Base-by-base conservation (phyloP, 371 early-diverging fungal genomes). In the Mortierella sp. region DNA sequence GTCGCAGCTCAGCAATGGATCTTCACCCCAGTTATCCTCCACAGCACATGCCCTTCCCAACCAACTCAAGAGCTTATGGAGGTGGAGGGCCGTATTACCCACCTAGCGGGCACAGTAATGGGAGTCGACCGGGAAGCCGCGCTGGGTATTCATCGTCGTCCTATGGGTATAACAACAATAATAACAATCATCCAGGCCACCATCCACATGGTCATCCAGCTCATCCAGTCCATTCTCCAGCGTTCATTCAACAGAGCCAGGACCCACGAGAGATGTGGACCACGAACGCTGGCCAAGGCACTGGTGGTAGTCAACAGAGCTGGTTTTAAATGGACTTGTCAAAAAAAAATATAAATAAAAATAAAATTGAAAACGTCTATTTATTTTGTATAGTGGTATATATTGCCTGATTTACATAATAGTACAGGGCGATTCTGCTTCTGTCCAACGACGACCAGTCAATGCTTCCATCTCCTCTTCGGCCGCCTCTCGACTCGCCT, bases 401-500 rank as follows among this genome's bases (percentile, higher is more conserved):
- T 53, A 29, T 26, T 12, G 12, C 23, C 28, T 3, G 32, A 42
- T 23, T 29, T 76, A 76, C 76, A 76, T 76, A 55, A 76, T 67
- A n/a, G 47, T 22, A 42, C 76, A 76, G 0, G 64, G n/a, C 2
- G n/a, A 3, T 0, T 76, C 68, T 15, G 66, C 42, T 32, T 75
- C 70, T 1, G 49, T 13, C 75, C 75, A 77, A 19, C 67, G 80
- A 5, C 79, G 89, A 35, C 88, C 86, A 26, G 88, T 86, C 35
- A 93, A 83, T 2, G 86, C 87, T 55, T 88, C 81, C 35, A 91
- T 82, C 74, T 92, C 93, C 54, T 90, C 90, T 9, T 75, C 75
- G 0, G 91, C 90, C 45, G 90, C 88, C 61, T 93, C 93, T 22
- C 84, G 84, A 56, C 89, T 90, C 32, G 89, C 88, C 0, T 93